Base-by-base conservation (phyloP, 192 early-diverging fungal genomes). In the Chytriomyces hyalinus region DNA sequence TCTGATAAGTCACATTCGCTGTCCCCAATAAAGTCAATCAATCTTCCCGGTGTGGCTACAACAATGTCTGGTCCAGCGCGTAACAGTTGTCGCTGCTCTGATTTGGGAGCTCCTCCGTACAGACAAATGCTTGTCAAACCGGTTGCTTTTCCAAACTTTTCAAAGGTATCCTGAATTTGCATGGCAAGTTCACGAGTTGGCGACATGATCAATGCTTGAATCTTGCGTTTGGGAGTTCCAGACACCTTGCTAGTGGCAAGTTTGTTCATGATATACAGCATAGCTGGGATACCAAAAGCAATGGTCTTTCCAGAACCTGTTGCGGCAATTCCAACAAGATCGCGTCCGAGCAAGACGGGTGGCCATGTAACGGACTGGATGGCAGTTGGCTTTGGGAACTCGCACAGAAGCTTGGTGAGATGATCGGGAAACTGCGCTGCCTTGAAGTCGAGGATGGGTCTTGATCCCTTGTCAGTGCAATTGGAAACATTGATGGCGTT, bases 301-400 rank as follows among this genome's bases (percentile, higher is more conserved):
- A 70, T 45, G n/a, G 80, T 84, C 63, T 87, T 86, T 22, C 80
- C 83, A 47, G 51, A 61, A 15, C 84, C 82, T 6, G 84, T 81
- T 10, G 75, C 77, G 9, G 82, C 97, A 86, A 98, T 97, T 62
- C 97, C 97, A 51, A 98, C 88, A 13, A 94, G 83, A 84, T 99
- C 96, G 67, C 92, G 91, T 28, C 90, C 88, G 63, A 87, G 87
- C 36, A 95, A 86, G 75, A 94, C 81, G 53, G 94, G 90, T 15
- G 96, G 95, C 97, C 97, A 99, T 78, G 93, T 94, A 8, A 90
- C 90, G 10, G 94, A 92, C 85, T 99, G 97, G 70, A 99, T 97
- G 10, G 94, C 92, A 4, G 96, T 97, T 10, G 97, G 97, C 47
- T 91, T 90, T 49, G 90, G 72, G 76, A 97, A 99, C 80, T 86